Base-by-base conservation (phyloP, 495 filamentous ascomycete genomes). In the Tuber calosporum region DNA sequence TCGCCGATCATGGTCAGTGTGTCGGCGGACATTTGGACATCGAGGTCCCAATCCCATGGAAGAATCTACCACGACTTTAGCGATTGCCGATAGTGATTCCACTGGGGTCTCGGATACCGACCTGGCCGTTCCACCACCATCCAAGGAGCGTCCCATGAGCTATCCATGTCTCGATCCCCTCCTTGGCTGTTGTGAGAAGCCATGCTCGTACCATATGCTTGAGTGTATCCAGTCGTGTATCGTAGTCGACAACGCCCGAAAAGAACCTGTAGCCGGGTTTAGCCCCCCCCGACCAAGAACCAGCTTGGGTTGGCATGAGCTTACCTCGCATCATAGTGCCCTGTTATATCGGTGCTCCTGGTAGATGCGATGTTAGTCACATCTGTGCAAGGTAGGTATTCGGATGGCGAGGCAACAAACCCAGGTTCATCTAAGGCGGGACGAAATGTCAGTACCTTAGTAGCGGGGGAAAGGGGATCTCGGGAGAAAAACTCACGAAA, bases 31-130 rank as follows among this genome's bases (percentile, higher is more conserved):
- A 96, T 89, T 82, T 96, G 92, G 4, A 89, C 90, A 80, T 96
- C 92, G n/a, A 96, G 84, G 82, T 96, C 92, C 86, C 88, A 92
- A 81, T 96, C 92, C 92, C 92, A 96, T 15, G 92, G 92, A 78
- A 94, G 88, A 79, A 93, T 87, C 84, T 88, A 69, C 15, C 22
- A 2, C 8, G 67, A 58, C 37, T 41, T 66, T 48, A 40, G 22
- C 42, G 22, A 20, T 42, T 38, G 34, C 20, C 11, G 39, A n/a
- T n/a, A n/a, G 67, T 11, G 45, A 66, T 15, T 48, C n/a, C 48
- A 34, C 53, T 19, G 30, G 53, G 26, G 26, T 34, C 40, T 30
- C 48, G 42, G 22, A 41, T 9, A 68, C 77, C 34, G 81, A 89
- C 88, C 83, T 87, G 87, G 26, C 89, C 90, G 79, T 93, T 94